Evolutionary conservation across 2,329 filamentous ascomycete genomes (phyloP).

Genomic region (Penicillium psychrosexuale): DNA sequence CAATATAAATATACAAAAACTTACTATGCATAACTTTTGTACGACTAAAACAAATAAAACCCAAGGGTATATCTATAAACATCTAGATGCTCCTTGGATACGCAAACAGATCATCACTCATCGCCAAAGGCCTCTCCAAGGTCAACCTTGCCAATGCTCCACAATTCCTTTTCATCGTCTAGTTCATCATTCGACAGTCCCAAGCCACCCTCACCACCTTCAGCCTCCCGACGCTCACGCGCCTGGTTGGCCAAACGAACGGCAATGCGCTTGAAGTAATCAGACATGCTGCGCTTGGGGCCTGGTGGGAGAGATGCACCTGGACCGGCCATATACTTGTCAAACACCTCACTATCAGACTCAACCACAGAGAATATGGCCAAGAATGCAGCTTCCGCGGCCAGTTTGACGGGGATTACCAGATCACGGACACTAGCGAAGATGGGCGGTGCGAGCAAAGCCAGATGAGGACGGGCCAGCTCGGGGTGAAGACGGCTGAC

Average conservation of each 20-base stretch:
- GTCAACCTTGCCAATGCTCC: slow-evolving; percentile 91
- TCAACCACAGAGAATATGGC: slow-evolving; percentile 87
- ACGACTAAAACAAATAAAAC: slow-evolving; percentile 16
- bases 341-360: slow-evolving; percentile 79
- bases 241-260: slow-evolving; percentile 80
- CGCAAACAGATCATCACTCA: slow-evolving; percentile 18
- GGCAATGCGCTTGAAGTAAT: slow-evolving; percentile 95
- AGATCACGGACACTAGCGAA: slow-evolving; percentile 88
- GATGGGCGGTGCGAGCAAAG: slow-evolving; percentile 74
- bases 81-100: slow-evolving; percentile 22
- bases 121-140: slow-evolving; percentile 55
- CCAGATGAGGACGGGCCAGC: slow-evolving; percentile 75
- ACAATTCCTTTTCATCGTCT: slow-evolving; percentile 93
- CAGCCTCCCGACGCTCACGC: slow-evolving; percentile 83
- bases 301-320: slow-evolving; percentile 65
- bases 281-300: slow-evolving; percentile 83
- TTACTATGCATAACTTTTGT: slow-evolving; percentile 19
- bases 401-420: slow-evolving; percentile 91
- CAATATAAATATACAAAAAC: slow-evolving; percentile 11
- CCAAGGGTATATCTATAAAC: slow-evolving; percentile 29
- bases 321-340: slow-evolving; percentile 77
- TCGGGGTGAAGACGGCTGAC: slow-evolving; percentile 75
- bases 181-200: slow-evolving; percentile 85
- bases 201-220: slow-evolving; percentile 81
- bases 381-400: slow-evolving; percentile 91